These are phyloP conservation scores for Tarenaya hassleriana DNA, from an alignment of 345 rosid species.

Conservation along the genomic window DNA sequence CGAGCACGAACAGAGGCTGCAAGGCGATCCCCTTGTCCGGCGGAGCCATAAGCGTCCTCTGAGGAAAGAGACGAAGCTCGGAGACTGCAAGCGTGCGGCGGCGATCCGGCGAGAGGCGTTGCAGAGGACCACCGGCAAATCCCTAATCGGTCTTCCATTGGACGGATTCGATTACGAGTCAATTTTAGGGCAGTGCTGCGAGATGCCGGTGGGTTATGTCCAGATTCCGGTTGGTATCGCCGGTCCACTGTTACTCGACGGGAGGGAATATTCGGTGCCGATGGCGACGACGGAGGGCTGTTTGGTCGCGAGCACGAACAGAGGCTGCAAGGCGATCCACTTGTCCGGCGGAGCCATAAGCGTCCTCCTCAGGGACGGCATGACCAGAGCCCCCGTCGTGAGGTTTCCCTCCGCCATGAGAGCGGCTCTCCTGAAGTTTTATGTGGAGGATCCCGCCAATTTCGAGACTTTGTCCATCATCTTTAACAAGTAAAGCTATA, in stretches of 20 bases:
- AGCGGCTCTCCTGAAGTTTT: slow-evolving; percentile 39
- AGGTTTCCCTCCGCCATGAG: slow-evolving; percentile 34
- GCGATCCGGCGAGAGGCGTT: slow-evolving; percentile 37
- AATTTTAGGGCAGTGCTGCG: slow-evolving; percentile 42
- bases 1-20: slow-evolving; percentile 52
- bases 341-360: slow-evolving; percentile 39
- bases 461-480: slow-evolving; percentile 28
- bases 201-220: slow-evolving; percentile 37
- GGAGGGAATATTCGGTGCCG: slow-evolving; percentile 36
- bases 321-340: slow-evolving; percentile 51
- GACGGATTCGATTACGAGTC: slow-evolving; percentile 46
- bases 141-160: slow-evolving; percentile 37
- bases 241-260: slow-evolving; percentile 47
- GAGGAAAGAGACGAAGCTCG: slow-evolving; percentile 37
- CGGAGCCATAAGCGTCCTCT: slow-evolving; percentile 33
- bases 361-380: slow-evolving; percentile 32
- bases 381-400: slow-evolving; percentile 50
- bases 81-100: slow-evolving; percentile 39
- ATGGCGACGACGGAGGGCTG: slow-evolving; percentile 61
- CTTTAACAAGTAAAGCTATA: slow-evolving; percentile 29
- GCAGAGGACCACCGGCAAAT: slow-evolving; percentile 35
- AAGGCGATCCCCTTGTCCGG: slow-evolving; percentile 43
- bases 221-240: slow-evolving; percentile 51
- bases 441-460: slow-evolving; percentile 35
- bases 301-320: slow-evolving; percentile 49